Evolutionary conservation across 2,329 filamentous ascomycete species (phyloP), one percentile per base, ranked within the genome.

Genomic region (Macrophomina pseudophaseolina): DNA sequence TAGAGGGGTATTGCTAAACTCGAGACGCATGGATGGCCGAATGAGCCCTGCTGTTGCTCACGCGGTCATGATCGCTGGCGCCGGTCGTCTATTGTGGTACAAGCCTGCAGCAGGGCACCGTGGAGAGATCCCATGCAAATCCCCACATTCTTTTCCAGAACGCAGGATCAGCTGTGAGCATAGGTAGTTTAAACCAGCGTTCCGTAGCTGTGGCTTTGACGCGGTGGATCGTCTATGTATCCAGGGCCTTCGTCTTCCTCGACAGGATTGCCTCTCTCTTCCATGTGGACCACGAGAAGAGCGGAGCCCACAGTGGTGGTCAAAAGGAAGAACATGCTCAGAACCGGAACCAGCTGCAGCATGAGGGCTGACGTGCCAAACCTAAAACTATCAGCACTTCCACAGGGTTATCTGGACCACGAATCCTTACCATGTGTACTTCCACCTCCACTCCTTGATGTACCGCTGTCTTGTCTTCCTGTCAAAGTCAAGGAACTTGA

Each of bases 251-350:
- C 53, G 14, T 53, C 60, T 9, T 60, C 54, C 18, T 59, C 54
- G n/a, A 59, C 46, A 12, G 64, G 53, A 40, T 56, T 66, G 18
- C 65, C 44, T 48, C 86, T 82, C 64, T 87, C 83, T 78, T 98
- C 94, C 60, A 97, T 80, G 70, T 90, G 88, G 1, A 89, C 89
- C 1, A 89, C 92, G 94, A 94, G 98, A 42, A 98, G 81, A 1
- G 93, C 94, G 51, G 92, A 90, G 2, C 94, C 95, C 23, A 89
- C 88, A 1, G 94, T 91, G 3, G 91, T 93, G 0, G 94, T 97
- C 70, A 99, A 81, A 46, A 98, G 84, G 77, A 98, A 97, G 75
- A 98, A 89, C 85, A 99, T 96, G n/a, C 91, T 96, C 58, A 97
- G 79, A 12, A 94, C 85, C 1, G 95, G 95, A 8, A 97, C 85